Base-by-base conservation (phyloP, 1,139 yeast genomes). In the Blastobotrys elegans region DNA sequence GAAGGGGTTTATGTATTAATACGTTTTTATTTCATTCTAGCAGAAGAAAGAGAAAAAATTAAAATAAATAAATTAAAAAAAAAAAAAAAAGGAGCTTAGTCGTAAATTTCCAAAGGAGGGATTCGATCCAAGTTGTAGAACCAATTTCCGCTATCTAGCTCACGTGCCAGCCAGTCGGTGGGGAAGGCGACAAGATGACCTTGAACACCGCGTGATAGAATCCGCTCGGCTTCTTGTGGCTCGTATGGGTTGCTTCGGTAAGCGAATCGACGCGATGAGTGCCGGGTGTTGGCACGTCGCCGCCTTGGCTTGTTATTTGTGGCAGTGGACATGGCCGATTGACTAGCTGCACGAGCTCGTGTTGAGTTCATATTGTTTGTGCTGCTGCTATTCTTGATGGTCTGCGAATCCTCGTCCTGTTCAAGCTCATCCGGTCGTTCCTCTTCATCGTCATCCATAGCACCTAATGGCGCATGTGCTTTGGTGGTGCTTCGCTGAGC, bases 21-120 rank as follows among this genome's bases (percentile, higher is more conserved):
- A 2, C 33, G 4, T 11, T 11, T 33, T 16, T 31, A 31, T n/a
- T 31, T 31, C 16, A 8, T 31, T 31, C 16, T 31, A 14, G 16
- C 31, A 11, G 31, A 11, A 27, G 31, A 27, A 11, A 27, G 17
- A 30, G 30, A 20, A 16, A 30, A 17, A n/a, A 29, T 5, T 7
- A 27, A 11, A 32, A 30, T 27, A 36, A 27, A 36, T 16, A 21
- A 27, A 27, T 11, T 27, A 27, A 8, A 8, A 8, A 33, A 14
- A 33, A 33, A 33, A 30, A 20, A 26, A 44, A 13, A 20, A 37
- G 4, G 13, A 29, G 32, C 34, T 33, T 66, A 92, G 62, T 90
- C 95, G 66, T 86, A 92, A 48, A 92, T 92, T 64, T 92, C 97
- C 50, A 92, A 80, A 1, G 99, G 99, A 8, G 97, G 97, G 40